phyloP scores from a whole-genome alignment of 225 moss, liverwort and hornwort species.

The Climacium dendroides region DNA sequence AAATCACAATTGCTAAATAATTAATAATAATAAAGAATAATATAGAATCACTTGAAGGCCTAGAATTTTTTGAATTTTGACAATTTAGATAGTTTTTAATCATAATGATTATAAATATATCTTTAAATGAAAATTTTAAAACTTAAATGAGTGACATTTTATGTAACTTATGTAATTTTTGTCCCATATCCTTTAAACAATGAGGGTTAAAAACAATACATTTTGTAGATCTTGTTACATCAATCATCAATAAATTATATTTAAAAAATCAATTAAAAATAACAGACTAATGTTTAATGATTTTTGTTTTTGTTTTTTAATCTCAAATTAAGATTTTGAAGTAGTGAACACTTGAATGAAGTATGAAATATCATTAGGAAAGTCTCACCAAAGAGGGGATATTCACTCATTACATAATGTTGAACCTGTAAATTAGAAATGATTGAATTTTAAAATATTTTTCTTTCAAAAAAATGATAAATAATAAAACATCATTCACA shows the following conservation, averaged over 20 bases:
- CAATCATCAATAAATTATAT: background rate
- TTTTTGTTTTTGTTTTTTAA: too few relatives aligned
- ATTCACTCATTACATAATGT: background rate
- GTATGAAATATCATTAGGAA: background rate
- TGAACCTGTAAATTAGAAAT: background rate
- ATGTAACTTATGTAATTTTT: background rate
- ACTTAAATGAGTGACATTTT: background rate
- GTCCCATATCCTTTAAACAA: too few relatives aligned
- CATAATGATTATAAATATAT: background rate
- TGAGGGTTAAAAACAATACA: background rate
- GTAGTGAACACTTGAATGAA: accelerated
- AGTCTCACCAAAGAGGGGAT: accelerated
- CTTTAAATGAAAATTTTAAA: background rate
- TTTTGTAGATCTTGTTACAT: background rate
- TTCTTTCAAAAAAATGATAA: background rate
- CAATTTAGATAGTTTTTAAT: background rate
- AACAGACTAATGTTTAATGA: accelerated
- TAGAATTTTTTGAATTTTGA: background rate
- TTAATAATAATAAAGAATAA: background rate
- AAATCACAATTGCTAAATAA: background rate
- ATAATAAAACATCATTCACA: background rate
- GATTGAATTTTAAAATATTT: background rate
- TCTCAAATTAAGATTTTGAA: background rate
- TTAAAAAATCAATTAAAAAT: background rate
- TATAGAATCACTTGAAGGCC: background rate